phyloP scores from a whole-genome alignment of 2,329 filamentous ascomycete species.

The Eutypella sp. region DNA sequence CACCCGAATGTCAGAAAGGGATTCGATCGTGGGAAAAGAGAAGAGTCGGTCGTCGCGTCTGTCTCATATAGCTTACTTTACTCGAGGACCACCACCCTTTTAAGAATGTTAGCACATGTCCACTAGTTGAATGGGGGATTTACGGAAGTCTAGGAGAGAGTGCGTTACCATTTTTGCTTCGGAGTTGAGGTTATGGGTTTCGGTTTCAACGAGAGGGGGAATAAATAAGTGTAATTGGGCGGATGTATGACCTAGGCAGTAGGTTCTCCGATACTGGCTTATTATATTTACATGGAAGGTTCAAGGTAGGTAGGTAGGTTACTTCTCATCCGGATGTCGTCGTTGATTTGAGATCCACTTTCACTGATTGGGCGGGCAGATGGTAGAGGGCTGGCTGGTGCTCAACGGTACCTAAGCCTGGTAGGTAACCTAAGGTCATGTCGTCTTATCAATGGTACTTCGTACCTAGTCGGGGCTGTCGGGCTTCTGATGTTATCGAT shows the following conservation, averaged over 20 bases:
- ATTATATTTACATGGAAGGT: no score
- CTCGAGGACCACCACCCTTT: constrained; percentile 70
- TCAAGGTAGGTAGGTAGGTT: constrained; percentile 1
- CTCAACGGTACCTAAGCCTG: no score
- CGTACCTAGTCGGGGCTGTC: no score
- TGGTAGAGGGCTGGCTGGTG: background rate
- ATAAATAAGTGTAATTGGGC: no score
- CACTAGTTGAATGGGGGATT: no score
- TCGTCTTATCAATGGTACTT: no score
- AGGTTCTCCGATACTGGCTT: constrained; percentile 30
- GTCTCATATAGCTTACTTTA: constrained; percentile 47
- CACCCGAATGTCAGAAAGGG: constrained; percentile 11
- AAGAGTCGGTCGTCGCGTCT: background rate
- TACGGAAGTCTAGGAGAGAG: background rate
- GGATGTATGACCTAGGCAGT: no score
- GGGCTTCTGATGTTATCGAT: no score
- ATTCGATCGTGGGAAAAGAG: constrained; percentile 1
- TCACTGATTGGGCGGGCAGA: no score
- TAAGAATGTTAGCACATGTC: constrained; percentile 34
- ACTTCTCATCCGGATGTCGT: background rate
- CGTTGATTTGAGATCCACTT: background rate
- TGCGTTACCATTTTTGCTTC: constrained; percentile 53
- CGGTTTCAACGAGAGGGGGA: no score
- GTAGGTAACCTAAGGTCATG: no score
- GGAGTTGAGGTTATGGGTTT: constrained; percentile 19